Evolutionary conservation across 2,329 filamentous ascomycete species (phyloP).

Genomic region (Paramyrothecium sp.): DNA sequence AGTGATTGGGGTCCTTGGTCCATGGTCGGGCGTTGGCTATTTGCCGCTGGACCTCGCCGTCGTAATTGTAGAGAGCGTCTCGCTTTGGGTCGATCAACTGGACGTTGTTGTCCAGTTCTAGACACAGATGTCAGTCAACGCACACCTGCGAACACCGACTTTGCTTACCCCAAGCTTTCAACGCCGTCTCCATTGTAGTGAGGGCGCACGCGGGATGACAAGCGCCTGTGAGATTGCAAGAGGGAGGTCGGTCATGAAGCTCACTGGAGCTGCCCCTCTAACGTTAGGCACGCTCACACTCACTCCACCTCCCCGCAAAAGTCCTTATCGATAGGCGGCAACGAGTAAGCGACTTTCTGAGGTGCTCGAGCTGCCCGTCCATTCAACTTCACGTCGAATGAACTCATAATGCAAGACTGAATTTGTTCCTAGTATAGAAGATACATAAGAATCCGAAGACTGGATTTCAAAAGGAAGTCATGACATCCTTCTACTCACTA

Average conservation of each 20-base stretch:
- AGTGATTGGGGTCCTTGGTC: conserved; percentile 77
- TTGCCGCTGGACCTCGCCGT: conserved; percentile 64
- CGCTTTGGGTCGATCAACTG: conserved; percentile 80
- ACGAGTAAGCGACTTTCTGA: neutral
- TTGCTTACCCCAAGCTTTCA: conserved; percentile 23
- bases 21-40: conserved; percentile 69
- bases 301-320: neutral
- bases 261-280: neutral
- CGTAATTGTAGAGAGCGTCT: conserved; percentile 89
- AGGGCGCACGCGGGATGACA: neutral
- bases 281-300: too few species aligned
- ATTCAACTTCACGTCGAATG: too few species aligned
- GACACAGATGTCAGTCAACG: conserved; percentile 10
- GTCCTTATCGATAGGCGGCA: neutral
- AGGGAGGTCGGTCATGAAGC: neutral
- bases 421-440: too few species aligned
- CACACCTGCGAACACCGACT: too few species aligned
- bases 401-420: too few species aligned
- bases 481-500: too few species aligned
- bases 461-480: too few species aligned
- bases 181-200: conserved; percentile 22
- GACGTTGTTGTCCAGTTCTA: conserved; percentile 86
- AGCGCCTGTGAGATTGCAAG: neutral
- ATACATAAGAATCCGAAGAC: too few species aligned
- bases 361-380: too few species aligned